These are phyloP conservation scores for Fragilaria radians DNA, from an alignment of 108 stramenopile species.

Conservation along the genomic window DNA sequence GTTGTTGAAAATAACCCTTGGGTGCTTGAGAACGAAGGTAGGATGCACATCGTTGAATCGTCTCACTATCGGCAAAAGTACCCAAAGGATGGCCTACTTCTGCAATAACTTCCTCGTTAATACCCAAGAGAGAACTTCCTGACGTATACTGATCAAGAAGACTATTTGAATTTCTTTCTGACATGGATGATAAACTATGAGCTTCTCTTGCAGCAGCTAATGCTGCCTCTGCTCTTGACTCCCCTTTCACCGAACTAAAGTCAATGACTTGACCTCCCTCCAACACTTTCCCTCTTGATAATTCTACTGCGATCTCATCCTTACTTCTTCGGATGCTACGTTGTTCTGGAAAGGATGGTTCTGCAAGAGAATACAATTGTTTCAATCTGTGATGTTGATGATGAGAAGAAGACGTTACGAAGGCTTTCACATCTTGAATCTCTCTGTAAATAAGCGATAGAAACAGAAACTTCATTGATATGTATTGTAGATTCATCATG, in stretches of 20 bases:
- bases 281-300: constrained; percentile 52
- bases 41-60: constrained; percentile 59
- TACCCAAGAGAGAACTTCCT: constrained; percentile 48
- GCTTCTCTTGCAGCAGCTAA: constrained; percentile 45
- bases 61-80: constrained; percentile 39
- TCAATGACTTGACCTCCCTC: constrained; percentile 81
- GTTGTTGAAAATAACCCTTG: constrained; percentile 36
- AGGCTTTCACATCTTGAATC: too few species aligned
- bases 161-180: too few species aligned
- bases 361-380: neutral
- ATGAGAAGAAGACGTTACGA: too few species aligned
- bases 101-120: constrained; percentile 78
- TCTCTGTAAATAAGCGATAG: too few species aligned
- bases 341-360: neutral
- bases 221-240: constrained; percentile 67
- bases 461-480: too few species aligned
- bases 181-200: too few species aligned
- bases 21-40: constrained; percentile 61
- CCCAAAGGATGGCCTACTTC: constrained; percentile 82
- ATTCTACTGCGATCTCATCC: constrained; percentile 49
- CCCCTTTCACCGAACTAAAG: constrained; percentile 68
- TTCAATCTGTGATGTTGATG: too few species aligned
- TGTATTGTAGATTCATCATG: too few species aligned
- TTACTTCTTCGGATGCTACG: constrained; percentile 21
- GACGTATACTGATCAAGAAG: too few species aligned